These are phyloP conservation scores for Rubus parviflorus DNA, from an alignment of 306 rosid species.

Conservation along the genomic window DNA sequence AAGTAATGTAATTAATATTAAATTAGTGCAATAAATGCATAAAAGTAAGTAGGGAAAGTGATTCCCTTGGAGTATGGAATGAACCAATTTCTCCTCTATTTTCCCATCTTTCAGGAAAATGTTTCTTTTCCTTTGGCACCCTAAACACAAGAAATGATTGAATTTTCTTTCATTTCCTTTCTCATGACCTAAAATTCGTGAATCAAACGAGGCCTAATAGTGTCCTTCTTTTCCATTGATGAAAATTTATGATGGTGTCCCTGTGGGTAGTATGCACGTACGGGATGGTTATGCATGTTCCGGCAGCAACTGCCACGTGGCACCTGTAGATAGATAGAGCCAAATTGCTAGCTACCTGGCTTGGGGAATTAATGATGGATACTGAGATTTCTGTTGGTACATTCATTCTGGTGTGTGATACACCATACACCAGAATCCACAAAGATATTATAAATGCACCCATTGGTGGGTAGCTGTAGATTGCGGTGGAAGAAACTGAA, in stretches of 20 bases:
- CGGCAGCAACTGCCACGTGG: not conserved
- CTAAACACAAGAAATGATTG: no score
- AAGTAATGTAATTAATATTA: no score
- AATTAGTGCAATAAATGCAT: no score
- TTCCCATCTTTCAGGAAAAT: no score
- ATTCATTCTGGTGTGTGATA: not conserved
- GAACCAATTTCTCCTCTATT: no score
- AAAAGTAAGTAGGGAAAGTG: no score
- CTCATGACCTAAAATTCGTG: no score
- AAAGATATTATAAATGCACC: not conserved
- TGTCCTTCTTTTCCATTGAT: no score
- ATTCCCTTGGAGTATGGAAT: no score
- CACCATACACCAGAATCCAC: not conserved
- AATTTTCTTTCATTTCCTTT: no score
- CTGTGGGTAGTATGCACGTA: not conserved
- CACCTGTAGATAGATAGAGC: not conserved
- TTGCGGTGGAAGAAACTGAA: not conserved
- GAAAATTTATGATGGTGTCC: not conserved
- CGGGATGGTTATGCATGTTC: not conserved
- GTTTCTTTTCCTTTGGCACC: no score
- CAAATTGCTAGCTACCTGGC: not conserved
- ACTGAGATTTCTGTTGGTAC: not conserved
- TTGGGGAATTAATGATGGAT: not conserved
- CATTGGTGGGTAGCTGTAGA: not conserved
- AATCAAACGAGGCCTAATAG: no score